These are phyloP conservation scores for Helicocarpus griseus DNA, from an alignment of 2,329 filamentous ascomycete genomes.

Conservation along the genomic window DNA sequence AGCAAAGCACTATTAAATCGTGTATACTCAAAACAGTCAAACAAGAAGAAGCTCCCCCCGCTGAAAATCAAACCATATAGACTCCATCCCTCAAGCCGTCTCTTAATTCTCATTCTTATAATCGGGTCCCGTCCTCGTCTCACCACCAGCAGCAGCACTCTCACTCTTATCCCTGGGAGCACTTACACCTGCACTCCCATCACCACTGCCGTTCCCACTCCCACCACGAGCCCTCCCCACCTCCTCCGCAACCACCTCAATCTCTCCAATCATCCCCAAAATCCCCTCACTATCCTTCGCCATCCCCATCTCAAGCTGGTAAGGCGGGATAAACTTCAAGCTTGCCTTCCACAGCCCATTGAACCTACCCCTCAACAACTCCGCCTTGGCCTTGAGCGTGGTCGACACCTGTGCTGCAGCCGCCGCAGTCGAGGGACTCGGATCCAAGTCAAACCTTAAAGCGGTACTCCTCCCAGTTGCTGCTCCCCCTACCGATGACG, in stretches of 20 bases:
- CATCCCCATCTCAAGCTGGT: conserved; percentile 6
- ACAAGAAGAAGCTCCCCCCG: too few species aligned
- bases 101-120: background rate
- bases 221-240: too few species aligned
- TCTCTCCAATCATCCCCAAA: conserved; percentile 7
- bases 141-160: background rate
- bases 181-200: background rate
- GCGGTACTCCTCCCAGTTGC: too few species aligned
- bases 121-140: background rate
- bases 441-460: too few species aligned
- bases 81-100: too few species aligned
- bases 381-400: background rate
- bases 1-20: too few species aligned
- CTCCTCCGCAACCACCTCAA: conserved; percentile 4
- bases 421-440: background rate
- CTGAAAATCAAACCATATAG: too few species aligned
- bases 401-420: background rate
- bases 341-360: background rate
- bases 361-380: background rate
- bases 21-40: too few species aligned
- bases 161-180: background rate
- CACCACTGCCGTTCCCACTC: too few species aligned
- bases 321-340: conserved; percentile 2
- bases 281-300: conserved; percentile 7
- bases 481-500: too few species aligned